Evolutionary conservation across 1,139 yeast genomes (phyloP), one percentile per base, ranked within the genome.

Genomic region (Geotrichum reessii): DNA sequence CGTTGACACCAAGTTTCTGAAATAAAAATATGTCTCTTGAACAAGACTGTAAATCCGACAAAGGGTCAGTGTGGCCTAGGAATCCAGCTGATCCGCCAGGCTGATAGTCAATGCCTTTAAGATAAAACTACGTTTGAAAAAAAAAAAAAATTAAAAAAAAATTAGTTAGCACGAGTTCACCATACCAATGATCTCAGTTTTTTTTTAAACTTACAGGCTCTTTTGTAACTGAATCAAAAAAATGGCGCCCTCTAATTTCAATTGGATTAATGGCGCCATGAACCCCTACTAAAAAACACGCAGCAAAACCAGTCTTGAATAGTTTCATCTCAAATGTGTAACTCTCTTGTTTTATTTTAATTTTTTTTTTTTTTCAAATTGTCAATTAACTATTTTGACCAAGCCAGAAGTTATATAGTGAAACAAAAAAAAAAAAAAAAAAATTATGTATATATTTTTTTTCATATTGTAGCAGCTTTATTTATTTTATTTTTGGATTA

Each of bases 51-150:
- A 84, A 81, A 66, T 89, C 86, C 0, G 95, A 86, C 49, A 92
- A 77, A 0, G 96, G 96, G 8, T 67, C 63, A 40, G 62, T 57
- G 25, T 68, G 64, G 33, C 72, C 71, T 1, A 71, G 74, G 47
- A 81, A 80, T 0, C 82, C 86, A 0, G 96, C 85, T 0, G 95
- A 83, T 0, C 96, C 96, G 25, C 95, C 95, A 0, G 96, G 96
- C 70, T 89, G 96, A 69, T 90, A 90, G 69, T 89, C 96, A 11
- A 83, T 79, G 3, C 97, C 97, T 69, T 81, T 84, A 49, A 93
- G 79, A 66, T 81, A 85, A 69, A 93, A 93, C 87, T 85, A 60
- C 21, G 55, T 65, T 21, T 21, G 37, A n/a, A 21, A 37, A 37
- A 50, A 24, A 47, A 31, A 46, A 24, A 22, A 40, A 19, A 25